These are phyloP conservation scores for Rhododendron molle DNA, from an alignment of 148 eudicot species.

Conservation along the genomic window DNA sequence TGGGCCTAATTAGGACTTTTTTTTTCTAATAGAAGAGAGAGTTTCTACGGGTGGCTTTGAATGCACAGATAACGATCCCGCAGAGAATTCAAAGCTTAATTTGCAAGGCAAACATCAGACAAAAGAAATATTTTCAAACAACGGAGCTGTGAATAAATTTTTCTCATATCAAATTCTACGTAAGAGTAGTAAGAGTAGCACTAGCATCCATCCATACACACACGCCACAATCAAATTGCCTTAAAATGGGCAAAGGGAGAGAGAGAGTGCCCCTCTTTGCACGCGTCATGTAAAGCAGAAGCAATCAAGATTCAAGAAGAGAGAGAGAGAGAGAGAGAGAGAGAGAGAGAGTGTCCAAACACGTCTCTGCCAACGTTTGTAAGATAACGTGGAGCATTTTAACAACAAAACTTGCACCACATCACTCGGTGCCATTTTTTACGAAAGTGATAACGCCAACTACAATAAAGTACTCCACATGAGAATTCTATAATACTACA, in stretches of 20 bases:
- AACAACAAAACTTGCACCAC: not conserved
- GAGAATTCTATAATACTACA: not conserved
- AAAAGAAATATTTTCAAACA: too few species aligned
- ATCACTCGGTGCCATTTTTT: not conserved
- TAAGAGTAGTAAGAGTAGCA: not conserved
- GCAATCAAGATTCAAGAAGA: not conserved
- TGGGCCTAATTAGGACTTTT: not conserved
- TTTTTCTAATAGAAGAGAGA: not conserved
- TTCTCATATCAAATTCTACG: too few species aligned
- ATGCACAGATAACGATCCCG: not conserved
- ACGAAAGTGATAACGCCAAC: not conserved
- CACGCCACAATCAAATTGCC: not conserved
- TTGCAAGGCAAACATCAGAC: not conserved
- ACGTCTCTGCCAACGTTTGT: not conserved
- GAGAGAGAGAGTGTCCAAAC: not conserved
- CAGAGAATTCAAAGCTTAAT: not conserved
- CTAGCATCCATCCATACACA: not conserved
- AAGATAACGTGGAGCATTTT: not conserved
- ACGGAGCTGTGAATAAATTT: too few species aligned
- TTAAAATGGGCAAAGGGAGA: not conserved
- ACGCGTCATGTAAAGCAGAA: not conserved
- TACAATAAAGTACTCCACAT: not conserved
- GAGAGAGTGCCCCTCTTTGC: not conserved
- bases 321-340: not conserved
- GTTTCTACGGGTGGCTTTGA: not conserved